Evolutionary conservation across 2,329 filamentous ascomycete species (phyloP), one percentile per base, ranked within the genome.

Genomic region (Sporothrix pseudoabietina): DNA sequence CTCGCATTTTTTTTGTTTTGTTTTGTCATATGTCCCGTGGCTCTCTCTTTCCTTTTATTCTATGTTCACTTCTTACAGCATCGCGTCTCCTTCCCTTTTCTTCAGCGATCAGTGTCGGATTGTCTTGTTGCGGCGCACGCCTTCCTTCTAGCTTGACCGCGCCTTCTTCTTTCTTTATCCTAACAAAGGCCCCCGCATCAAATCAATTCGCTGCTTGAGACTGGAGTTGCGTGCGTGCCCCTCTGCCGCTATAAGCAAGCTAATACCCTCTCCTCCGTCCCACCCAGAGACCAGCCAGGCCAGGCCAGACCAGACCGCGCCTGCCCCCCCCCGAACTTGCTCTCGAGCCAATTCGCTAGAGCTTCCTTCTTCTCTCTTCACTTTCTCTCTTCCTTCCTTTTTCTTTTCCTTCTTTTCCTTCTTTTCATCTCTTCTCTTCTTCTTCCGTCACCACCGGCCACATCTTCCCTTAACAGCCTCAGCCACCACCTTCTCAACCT

Each of bases 191-290:
- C 39, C 63, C 63, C 63, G 41, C 65, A 49, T 52, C 65, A 68
- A 52, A 49, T 52, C 65, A 52, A 52, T 68, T 68, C 65, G 65
- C 9, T 10, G n/a, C 61, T 66, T 61, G 10, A 3, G 35, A 35
- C 35, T 35, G 5, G 35, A 35, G 35, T 49, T 12, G 44, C 44
- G 14, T 49, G 57, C 57, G 59, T 63, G 63, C 63, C 63, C 63
- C 63, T 66, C 63, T 66, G 63, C 22, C 63, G 41, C 41, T 35
- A 68, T 68, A 68, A 68, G 65, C 65, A 68, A 68, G 65, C 65
- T 55, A 30, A n/a, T 55, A 30, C 52, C 55, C 22, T 32, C 55
- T 54, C 44, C 4, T 4, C n/a, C 66, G 26, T 39, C 47, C 66
- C 30, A 54, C 47, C 47, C 19, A 69, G 26, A 19, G 35, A 35